Evolutionary conservation across 2,329 filamentous ascomycete species (phyloP).

Genomic region (Shiraia sp.): DNA sequence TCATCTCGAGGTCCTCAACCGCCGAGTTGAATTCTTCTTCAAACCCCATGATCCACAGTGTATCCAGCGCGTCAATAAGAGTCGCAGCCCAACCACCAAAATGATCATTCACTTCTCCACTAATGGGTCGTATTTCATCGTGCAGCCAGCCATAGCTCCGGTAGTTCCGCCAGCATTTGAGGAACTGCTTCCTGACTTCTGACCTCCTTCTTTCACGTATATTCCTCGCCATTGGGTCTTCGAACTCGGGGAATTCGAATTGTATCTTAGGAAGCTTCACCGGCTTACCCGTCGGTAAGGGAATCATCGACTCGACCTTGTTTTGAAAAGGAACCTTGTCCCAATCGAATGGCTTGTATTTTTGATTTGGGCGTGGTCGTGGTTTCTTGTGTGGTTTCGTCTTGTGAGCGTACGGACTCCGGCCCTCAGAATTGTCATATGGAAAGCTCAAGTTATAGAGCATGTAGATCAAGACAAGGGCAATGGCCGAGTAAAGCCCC

Average conservation of each 20-base stretch:
- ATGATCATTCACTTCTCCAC: constrained; percentile 44
- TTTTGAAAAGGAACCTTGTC: constrained; percentile 45
- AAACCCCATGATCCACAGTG: constrained; percentile 53
- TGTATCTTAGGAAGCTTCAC: constrained; percentile 49
- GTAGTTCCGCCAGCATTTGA: constrained; percentile 52
- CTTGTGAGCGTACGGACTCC: constrained; percentile 5
- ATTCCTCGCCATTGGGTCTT: constrained; percentile 37
- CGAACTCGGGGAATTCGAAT: constrained; percentile 41
- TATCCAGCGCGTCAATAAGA: constrained; percentile 52
- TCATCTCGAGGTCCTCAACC: constrained; percentile 47
- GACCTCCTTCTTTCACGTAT: constrained; percentile 39
- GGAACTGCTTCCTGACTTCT: constrained; percentile 49
- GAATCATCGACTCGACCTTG: constrained; percentile 41
- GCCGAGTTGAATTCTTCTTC: constrained; percentile 53
- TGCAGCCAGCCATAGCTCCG: constrained; percentile 52
- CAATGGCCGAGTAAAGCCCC: constrained; percentile 39
- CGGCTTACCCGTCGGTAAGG: constrained; percentile 45
- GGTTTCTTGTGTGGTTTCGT: constrained; percentile 11
- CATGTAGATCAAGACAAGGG: constrained; percentile 40
- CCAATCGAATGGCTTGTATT: constrained; percentile 44
- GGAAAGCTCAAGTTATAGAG: constrained; percentile 44
- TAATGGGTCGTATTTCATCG: constrained; percentile 53
- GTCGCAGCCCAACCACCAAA: constrained; percentile 55
- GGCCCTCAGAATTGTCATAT: constrained; percentile 21
- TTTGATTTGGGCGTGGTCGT: constrained; percentile 7